Evolutionary conservation across 78 protist species (phyloP).

Genomic region (Dictyostelium capitatum): DNA sequence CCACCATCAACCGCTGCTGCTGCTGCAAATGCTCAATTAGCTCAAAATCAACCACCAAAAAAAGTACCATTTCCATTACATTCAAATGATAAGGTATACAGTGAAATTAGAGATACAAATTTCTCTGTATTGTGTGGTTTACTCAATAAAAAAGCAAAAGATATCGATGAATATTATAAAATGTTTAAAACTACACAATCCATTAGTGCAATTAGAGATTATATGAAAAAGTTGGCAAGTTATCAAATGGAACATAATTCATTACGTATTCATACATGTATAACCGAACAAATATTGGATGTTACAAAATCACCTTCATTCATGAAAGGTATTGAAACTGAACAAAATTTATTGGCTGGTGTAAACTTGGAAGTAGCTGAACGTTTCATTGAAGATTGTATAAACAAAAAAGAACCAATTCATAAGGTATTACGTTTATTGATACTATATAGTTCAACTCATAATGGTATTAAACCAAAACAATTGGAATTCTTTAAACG

Average conservation of each 20-base stretch:
- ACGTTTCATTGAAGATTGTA: slow-evolving; percentile 87
- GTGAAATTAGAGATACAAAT: slow-evolving; percentile 83
- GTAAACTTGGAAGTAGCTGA: neutral
- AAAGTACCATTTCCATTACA: slow-evolving; percentile 57
- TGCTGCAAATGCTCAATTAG: neutral
- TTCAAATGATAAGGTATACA: slow-evolving; percentile 43
- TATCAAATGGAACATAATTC: slow-evolving; percentile 57
- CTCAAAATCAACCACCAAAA: slow-evolving; percentile 12
- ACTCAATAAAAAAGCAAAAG: slow-evolving; percentile 80
- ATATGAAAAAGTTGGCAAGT: slow-evolving; percentile 59
- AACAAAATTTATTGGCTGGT: slow-evolving; percentile 63
- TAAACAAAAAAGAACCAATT: slow-evolving; percentile 68
- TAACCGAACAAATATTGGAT: slow-evolving; percentile 45
- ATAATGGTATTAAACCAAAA: slow-evolving; percentile 84
- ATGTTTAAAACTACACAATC: slow-evolving; percentile 29
- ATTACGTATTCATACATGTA: slow-evolving; percentile 28
- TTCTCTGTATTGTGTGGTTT: slow-evolving; percentile 54
- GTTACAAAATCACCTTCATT: slow-evolving; percentile 25
- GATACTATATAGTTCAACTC: slow-evolving; percentile 75
- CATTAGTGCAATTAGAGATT: slow-evolving; percentile 65
- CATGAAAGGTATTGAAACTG: slow-evolving; percentile 41
- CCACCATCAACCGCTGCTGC: neutral
- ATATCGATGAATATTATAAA: slow-evolving; percentile 57
- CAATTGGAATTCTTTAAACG: slow-evolving; percentile 43
- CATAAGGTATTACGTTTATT: slow-evolving; percentile 89